Conservation (phyloP, 768 basidiomycete species). For the Crassisporium funariophilum region DNA sequence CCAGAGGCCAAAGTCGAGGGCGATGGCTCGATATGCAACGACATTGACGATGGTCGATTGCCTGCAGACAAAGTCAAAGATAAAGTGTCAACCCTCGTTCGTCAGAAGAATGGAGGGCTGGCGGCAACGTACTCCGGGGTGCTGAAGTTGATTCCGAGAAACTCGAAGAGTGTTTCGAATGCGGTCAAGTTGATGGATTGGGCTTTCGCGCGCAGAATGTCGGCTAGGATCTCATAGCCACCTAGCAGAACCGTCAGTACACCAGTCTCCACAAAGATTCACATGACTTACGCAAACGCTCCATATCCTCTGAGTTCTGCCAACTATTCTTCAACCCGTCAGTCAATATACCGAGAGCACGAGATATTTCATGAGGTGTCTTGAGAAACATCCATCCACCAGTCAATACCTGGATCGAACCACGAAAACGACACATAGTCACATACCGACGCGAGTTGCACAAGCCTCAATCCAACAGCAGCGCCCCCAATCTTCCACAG, state of each 20-base stretch:
- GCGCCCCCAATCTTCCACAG: conserved; percentile 86
- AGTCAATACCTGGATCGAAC: not conserved
- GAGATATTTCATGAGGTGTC: conserved; percentile 78
- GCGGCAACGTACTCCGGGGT: conserved; percentile 68
- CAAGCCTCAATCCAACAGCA: conserved; percentile 67
- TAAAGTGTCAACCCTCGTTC: not conserved
- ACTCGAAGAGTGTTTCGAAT: conserved; percentile 84
- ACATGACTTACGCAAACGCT: conserved; percentile 71
- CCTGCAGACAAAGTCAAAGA: conserved; percentile 38
- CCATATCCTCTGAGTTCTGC: conserved; percentile 96
- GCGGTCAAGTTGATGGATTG: conserved; percentile 76
- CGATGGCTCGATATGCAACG: conserved; percentile 79
- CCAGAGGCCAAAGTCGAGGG: conserved; percentile 93
- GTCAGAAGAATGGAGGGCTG: no score
- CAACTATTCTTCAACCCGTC: conserved; percentile 84
- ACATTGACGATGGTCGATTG: conserved; percentile 82
- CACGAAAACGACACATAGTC: not conserved
- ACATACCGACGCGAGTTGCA: conserved; percentile 75
- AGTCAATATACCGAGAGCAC: conserved; percentile 68
- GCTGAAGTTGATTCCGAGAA: conserved; percentile 82
- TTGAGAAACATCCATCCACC: conserved; percentile 23
- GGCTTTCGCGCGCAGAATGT: conserved; percentile 71
- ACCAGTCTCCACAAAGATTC: not conserved
- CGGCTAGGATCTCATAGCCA: conserved; percentile 85
- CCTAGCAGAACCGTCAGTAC: conserved; percentile 43